Conservation (phyloP, 2,329 filamentous ascomycete genomes). For the Phialophora verrucosa region DNA sequence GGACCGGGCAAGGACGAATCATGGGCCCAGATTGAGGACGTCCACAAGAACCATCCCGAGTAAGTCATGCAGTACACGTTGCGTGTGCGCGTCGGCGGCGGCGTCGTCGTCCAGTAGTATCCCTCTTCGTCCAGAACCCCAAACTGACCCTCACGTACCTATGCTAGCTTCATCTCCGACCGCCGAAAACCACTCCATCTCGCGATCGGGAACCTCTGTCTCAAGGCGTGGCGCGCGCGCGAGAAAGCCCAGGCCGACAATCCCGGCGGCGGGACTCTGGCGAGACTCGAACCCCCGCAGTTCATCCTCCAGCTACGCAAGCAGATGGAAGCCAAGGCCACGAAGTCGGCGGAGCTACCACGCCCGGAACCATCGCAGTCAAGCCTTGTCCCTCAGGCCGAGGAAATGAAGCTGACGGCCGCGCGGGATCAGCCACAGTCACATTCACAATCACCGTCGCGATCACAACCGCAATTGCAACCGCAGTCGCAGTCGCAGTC, state of each 20-base stretch:
- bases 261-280: constrained; percentile 18
- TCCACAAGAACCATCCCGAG: constrained; percentile 50
- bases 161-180: constrained; percentile 40
- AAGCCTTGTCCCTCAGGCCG: not conserved
- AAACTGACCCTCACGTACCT: constrained; percentile 1
- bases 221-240: constrained; percentile 52
- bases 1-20: constrained; percentile 45
- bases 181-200: constrained; percentile 47
- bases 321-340: constrained; percentile 20
- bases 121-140: not conserved
- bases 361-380: not conserved
- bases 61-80: constrained; percentile 25
- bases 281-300: constrained; percentile 33
- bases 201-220: constrained; percentile 50
- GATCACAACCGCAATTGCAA: not conserved
- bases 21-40: constrained; percentile 53
- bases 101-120: not conserved
- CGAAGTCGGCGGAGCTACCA: not conserved
- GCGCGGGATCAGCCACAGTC: not conserved
- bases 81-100: not conserved
- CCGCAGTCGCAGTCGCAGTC: not conserved
- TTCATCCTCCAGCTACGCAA: constrained; percentile 29
- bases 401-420: constrained; percentile 6
- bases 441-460: not conserved
- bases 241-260: constrained; percentile 40